Evolutionary conservation across 2,329 filamentous ascomycete genomes (phyloP).

Genomic region (Aspergillus sp.): DNA sequence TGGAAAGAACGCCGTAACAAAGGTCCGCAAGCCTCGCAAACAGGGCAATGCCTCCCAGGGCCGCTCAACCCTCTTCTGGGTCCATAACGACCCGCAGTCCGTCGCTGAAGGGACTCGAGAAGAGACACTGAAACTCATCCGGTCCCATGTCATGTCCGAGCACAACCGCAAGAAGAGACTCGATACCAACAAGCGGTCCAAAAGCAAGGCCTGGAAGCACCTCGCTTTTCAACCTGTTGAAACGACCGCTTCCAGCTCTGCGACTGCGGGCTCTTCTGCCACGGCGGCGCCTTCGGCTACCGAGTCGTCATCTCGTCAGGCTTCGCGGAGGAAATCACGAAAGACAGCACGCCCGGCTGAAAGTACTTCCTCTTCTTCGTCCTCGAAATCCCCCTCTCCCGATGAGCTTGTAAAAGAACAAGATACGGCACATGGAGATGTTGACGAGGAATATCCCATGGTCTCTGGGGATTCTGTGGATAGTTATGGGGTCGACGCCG

Average conservation of each 20-base stretch:
- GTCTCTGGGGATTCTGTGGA: conserved; percentile 13
- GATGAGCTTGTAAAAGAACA: conserved; percentile 14
- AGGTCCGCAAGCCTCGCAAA: conserved; percentile 37
- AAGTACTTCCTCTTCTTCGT: neutral
- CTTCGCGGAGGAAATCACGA: neutral
- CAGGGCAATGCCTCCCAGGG: conserved; percentile 26
- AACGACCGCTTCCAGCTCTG: conserved; percentile 20
- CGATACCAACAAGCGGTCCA: conserved; percentile 41
- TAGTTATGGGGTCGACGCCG: conserved; percentile 13
- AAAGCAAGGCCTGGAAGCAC: conserved; percentile 39
- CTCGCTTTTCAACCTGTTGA: conserved; percentile 35
- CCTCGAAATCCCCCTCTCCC: conserved; percentile 12
- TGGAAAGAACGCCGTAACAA: conserved; percentile 25
- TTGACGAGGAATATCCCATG: conserved; percentile 4
- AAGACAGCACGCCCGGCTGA: neutral
- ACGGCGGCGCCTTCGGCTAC: neutral
- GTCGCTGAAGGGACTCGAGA: conserved; percentile 38
- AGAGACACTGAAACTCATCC: conserved; percentile 42
- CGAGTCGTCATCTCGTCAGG: neutral
- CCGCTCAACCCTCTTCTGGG: conserved; percentile 42
- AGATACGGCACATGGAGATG: conserved; percentile 9
- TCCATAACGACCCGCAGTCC: conserved; percentile 38
- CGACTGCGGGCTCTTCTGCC: conserved; percentile 4
- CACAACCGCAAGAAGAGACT: conserved; percentile 43
- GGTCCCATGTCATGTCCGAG: conserved; percentile 45